phyloP scores from a whole-genome alignment of 73 alveolate species.

The Breviolum minutum region DNA sequence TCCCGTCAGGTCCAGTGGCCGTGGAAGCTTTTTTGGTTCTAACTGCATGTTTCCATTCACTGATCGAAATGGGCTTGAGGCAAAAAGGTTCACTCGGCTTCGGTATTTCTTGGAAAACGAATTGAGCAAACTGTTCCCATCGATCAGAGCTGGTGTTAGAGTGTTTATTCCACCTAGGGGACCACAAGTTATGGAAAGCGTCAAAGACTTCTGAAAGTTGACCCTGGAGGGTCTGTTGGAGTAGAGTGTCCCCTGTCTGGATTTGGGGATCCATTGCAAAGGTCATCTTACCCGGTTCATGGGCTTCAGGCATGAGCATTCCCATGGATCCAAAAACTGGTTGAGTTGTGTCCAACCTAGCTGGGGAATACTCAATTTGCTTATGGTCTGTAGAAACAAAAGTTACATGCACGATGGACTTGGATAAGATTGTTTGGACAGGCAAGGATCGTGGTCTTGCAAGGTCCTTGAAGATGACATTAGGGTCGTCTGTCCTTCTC shows the following conservation, averaged over 20 bases:
- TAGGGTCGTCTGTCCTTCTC: no score
- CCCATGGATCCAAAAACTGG: neutral
- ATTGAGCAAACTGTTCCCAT: neutral
- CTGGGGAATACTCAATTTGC: no score
- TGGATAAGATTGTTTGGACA: no score
- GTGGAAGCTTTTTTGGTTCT: neutral
- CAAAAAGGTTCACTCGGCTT: neutral
- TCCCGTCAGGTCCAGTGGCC: neutral
- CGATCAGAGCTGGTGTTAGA: no score
- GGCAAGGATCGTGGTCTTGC: no score
- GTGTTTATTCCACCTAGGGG: neutral
- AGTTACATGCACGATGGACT: no score
- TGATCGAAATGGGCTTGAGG: neutral
- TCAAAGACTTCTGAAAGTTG: neutral
- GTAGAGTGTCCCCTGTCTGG: neutral
- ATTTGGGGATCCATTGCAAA: neutral
- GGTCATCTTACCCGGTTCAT: neutral
- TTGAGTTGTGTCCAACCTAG: neutral
- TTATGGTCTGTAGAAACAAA: no score
- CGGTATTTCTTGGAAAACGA: neutral
- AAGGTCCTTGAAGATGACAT: no score
- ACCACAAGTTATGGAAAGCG: neutral
- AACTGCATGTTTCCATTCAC: neutral
- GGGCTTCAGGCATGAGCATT: neutral
- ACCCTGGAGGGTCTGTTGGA: neutral